Conservation (phyloP, 176 grass and related monocot genomes). For the Zoysia japonica region DNA sequence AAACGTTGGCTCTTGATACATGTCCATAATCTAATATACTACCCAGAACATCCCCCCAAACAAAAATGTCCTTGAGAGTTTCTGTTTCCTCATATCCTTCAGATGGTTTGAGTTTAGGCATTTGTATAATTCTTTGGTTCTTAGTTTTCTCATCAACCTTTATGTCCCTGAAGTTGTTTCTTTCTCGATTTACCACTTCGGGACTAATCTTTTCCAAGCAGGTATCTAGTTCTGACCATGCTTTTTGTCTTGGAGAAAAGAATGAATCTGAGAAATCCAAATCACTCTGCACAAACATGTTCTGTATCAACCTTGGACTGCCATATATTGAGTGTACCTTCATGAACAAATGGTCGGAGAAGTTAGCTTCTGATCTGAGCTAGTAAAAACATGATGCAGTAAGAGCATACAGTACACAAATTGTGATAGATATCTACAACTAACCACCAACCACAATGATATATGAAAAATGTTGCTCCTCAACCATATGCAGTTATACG, state of each 20-base stretch:
- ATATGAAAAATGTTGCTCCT: neutral
- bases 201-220: slow-evolving; percentile 79
- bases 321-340: slow-evolving; percentile 89
- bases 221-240: slow-evolving; percentile 69
- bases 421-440: slow-evolving; percentile 20
- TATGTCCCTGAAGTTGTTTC: slow-evolving; percentile 52
- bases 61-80: slow-evolving; percentile 83
- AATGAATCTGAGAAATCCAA: slow-evolving; percentile 75
- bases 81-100: slow-evolving; percentile 48
- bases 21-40: slow-evolving; percentile 46
- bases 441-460: neutral
- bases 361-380: slow-evolving; percentile 25
- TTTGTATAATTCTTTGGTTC: slow-evolving; percentile 45
- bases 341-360: slow-evolving; percentile 28
- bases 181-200: slow-evolving; percentile 47
- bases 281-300: slow-evolving; percentile 49
- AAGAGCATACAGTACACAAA: neutral
- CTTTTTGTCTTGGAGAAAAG: slow-evolving; percentile 64
- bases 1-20: slow-evolving; percentile 49
- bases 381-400: slow-evolving; percentile 30
- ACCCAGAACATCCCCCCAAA: slow-evolving; percentile 70
- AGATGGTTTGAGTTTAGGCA: slow-evolving; percentile 54
- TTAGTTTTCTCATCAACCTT: slow-evolving; percentile 34
- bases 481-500: neutral
- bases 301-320: slow-evolving; percentile 69